A percentile compares a stretch with the other conserved stretches of the same genome.
These are phyloP conservation scores for Fonsecaea pedrosoi DNA, from an alignment of 2,329 filamentous ascomycete species.

Conservation along the genomic window DNA sequence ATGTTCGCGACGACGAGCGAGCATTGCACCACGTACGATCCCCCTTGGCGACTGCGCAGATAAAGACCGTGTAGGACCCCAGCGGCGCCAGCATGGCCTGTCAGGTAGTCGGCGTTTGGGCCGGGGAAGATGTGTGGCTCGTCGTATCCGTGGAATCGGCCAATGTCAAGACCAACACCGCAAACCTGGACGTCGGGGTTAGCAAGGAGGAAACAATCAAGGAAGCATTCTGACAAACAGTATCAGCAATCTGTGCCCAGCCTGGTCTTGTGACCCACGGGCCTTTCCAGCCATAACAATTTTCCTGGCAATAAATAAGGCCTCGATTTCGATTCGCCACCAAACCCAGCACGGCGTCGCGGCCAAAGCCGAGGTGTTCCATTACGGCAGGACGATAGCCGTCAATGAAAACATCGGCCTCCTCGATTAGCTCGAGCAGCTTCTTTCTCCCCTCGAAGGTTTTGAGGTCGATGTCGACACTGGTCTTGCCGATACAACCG, in stretches of 20 bases:
- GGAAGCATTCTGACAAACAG: conserved; percentile 51
- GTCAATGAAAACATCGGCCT: conserved; percentile 71
- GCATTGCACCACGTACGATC: conserved; percentile 24
- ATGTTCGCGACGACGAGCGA: conserved; percentile 20
- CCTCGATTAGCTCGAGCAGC: conserved; percentile 66
- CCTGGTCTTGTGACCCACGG: conserved; percentile 70
- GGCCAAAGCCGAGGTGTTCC: conserved; percentile 43
- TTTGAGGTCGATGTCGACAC: conserved; percentile 68
- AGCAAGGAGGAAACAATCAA: conserved; percentile 1
- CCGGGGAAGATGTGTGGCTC: conserved; percentile 23
- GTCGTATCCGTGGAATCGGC: conserved; percentile 48
- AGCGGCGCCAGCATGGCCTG: conserved; percentile 17
- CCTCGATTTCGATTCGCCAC: conserved; percentile 65
- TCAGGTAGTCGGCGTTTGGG: conserved; percentile 23
- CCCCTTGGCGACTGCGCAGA: conserved; percentile 27
- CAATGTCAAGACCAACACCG: conserved; percentile 29
- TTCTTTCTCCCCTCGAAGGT: conserved; percentile 57
- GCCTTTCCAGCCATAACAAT: conserved; percentile 71
- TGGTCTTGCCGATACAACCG: conserved; percentile 73
- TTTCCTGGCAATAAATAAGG: conserved; percentile 72
- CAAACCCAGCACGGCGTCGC: conserved; percentile 60
- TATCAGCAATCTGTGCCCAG: conserved; percentile 77
- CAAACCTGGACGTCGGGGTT: conserved; percentile 2
- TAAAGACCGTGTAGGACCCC: conserved; percentile 11
- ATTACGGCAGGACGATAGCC: conserved; percentile 72